Conservation (phyloP, 2,329 filamentous ascomycete species). For the Basipetospora sp. region DNA sequence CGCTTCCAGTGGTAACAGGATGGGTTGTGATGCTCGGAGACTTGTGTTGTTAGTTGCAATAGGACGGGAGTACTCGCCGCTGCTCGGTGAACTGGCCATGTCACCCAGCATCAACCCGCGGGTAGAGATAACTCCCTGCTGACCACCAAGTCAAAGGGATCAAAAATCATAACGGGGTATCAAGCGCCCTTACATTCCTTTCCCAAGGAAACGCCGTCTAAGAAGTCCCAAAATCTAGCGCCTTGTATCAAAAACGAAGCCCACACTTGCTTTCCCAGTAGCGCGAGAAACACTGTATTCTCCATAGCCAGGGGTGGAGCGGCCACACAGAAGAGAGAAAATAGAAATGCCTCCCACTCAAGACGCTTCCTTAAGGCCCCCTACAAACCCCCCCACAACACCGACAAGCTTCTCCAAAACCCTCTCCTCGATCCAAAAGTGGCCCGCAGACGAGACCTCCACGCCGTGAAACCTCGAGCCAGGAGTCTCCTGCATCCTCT, state of each 20-base stretch:
- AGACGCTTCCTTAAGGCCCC: conserved; percentile 8
- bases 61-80: too few species aligned
- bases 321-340: not conserved
- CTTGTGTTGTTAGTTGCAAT: too few species aligned
- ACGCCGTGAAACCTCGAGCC: conserved; percentile 31
- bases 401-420: conserved; percentile 24
- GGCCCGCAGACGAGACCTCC: conserved; percentile 40
- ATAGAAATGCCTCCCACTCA: not conserved
- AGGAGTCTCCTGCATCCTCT: conserved; percentile 29
- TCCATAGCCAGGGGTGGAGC: not conserved
- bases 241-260: too few species aligned
- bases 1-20: too few species aligned
- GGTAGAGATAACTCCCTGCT: too few species aligned
- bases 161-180: not conserved
- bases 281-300: too few species aligned
- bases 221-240: not conserved
- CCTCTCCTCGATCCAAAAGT: conserved; percentile 48
- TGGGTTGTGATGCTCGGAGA: too few species aligned
- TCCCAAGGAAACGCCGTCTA: not conserved
- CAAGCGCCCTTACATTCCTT: too few species aligned
- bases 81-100: too few species aligned
- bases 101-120: too few species aligned
- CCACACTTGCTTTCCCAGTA: too few species aligned
- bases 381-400: conserved; percentile 16
- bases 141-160: not conserved